phyloP scores from a whole-genome alignment of 2,329 filamentous ascomycete species.

The Cryoendolithus antarcticus region DNA sequence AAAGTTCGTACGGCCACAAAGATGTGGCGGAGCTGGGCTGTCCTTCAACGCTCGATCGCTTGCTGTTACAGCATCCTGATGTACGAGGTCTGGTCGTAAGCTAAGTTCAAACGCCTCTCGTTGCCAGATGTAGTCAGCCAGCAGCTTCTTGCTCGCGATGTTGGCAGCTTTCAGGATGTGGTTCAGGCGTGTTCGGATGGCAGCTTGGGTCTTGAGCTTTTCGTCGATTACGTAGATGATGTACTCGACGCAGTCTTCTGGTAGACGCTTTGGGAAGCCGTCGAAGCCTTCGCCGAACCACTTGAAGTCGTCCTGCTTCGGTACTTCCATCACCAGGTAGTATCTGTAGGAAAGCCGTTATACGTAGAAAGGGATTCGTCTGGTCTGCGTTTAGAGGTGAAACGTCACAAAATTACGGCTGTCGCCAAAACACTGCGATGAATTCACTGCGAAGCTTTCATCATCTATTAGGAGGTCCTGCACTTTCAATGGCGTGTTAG shows the following conservation, averaged over 20 bases:
- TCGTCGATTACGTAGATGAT: constrained; percentile 59
- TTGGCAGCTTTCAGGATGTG: constrained; percentile 57
- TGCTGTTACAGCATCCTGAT: constrained; percentile 1
- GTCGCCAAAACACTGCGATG: too few species aligned
- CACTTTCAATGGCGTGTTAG: too few species aligned
- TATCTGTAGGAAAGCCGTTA: too few species aligned
- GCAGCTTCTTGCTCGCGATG: constrained; percentile 48
- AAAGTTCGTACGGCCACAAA: constrained; percentile 72
- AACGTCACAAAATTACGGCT: too few species aligned
- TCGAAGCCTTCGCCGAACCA: constrained; percentile 55
- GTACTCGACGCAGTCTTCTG: constrained; percentile 81
- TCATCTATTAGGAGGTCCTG: too few species aligned
- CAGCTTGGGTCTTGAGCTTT: constrained; percentile 33
- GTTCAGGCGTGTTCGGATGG: constrained; percentile 53
- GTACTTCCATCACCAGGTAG: constrained; percentile 19
- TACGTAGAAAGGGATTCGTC: neutral
- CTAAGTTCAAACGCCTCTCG: constrained; percentile 67
- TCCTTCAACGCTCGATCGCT: constrained; percentile 38
- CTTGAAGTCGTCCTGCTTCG: constrained; percentile 40
- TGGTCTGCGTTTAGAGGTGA: too few species aligned
- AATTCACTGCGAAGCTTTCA: too few species aligned
- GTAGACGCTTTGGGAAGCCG: constrained; percentile 53
- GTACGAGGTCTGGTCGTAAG: constrained; percentile 33
- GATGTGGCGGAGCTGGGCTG: constrained; percentile 10
- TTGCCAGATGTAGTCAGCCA: constrained; percentile 94